Conservation (phyloP, 2,329 filamentous ascomycete genomes). For the Aspergillus amoenus region DNA sequence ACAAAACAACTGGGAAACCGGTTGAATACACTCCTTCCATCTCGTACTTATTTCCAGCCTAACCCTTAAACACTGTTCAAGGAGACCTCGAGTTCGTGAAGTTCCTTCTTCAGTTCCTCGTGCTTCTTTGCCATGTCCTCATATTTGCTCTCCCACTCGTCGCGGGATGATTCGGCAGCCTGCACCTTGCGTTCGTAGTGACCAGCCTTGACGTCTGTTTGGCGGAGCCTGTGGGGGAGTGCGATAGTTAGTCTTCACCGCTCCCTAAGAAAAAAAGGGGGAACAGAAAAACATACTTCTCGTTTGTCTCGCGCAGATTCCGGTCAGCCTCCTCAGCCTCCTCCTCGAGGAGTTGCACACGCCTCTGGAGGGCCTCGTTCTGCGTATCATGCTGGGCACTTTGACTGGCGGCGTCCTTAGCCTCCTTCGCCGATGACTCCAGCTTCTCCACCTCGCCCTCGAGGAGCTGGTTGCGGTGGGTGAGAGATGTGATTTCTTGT, state of each 20-base stretch:
- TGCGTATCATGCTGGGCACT: constrained; percentile 79
- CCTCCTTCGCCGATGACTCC: constrained; percentile 77
- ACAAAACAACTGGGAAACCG: constrained; percentile 25
- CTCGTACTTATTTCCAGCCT: constrained; percentile 32
- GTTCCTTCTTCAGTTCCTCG: constrained; percentile 77
- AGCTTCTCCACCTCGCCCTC: constrained; percentile 92
- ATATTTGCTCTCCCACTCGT: constrained; percentile 96
- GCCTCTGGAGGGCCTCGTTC: constrained; percentile 87
- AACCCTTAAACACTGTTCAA: constrained; percentile 82
- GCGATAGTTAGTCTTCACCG: constrained; percentile 16
- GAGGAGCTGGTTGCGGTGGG: constrained; percentile 91
- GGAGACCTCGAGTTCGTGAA: constrained; percentile 85
- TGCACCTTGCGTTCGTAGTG: constrained; percentile 99
- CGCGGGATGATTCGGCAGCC: constrained; percentile 85
- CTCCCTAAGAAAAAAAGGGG: neutral
- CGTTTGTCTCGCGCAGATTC: constrained; percentile 93
- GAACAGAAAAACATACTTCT: constrained; percentile 71
- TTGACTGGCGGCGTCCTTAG: constrained; percentile 83
- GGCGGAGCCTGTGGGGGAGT: constrained; percentile 70
- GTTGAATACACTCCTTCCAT: constrained; percentile 29
- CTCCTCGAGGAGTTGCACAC: constrained; percentile 94
- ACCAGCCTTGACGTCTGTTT: constrained; percentile 98
- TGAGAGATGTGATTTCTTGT: constrained; percentile 94
- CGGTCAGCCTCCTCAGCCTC: constrained; percentile 96
- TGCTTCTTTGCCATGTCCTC: constrained; percentile 97